A percentile compares a stretch with the other conserved stretches of the same genome.
Evolutionary conservation across 2,329 filamentous ascomycete species (phyloP).

Genomic region (Alternaria dauci): DNA sequence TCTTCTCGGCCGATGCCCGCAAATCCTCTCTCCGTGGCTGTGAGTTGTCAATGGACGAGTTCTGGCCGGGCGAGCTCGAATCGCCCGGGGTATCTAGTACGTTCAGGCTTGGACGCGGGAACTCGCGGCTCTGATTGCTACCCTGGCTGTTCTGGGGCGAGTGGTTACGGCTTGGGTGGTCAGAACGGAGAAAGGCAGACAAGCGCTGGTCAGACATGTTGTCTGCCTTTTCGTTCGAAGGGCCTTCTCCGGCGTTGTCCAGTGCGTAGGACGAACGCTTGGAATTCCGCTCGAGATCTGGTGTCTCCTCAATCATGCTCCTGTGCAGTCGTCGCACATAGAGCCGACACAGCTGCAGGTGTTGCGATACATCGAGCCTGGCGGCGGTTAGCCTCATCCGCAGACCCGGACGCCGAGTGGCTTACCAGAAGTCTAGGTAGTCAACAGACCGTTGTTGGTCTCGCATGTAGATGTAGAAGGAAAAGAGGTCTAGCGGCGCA

Average conservation of each 20-base stretch:
- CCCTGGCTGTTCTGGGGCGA: constrained; percentile 59
- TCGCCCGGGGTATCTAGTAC: constrained; percentile 67
- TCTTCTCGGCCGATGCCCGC: constrained; percentile 93
- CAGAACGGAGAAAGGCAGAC: constrained; percentile 82
- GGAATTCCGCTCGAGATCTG: constrained; percentile 84
- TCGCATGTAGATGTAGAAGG: constrained; percentile 99
- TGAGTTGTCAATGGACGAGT: constrained; percentile 45
- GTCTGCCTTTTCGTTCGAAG: constrained; percentile 67
- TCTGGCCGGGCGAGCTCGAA: constrained; percentile 65
- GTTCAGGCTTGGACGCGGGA: constrained; percentile 66
- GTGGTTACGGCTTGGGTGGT: constrained; percentile 57
- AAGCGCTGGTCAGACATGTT: constrained; percentile 86
- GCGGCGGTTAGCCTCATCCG: constrained; percentile 31
- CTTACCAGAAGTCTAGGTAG: constrained; percentile 97
- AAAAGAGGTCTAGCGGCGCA: constrained; percentile 94
- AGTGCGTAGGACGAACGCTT: constrained; percentile 85
- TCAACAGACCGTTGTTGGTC: constrained; percentile 98
- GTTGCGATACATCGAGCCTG: constrained; percentile 98
- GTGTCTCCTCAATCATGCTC: constrained; percentile 91
- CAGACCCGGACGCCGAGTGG: constrained; percentile 9
- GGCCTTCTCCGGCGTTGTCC: constrained; percentile 69
- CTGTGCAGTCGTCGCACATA: constrained; percentile 95
- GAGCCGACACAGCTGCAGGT: constrained; percentile 96
- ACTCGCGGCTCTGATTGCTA: constrained; percentile 63
- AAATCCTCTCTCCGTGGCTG: constrained; percentile 74